Percentiles rank a stretch among this genome's conserved stretches.
Conservation (phyloP, 176 grass and related monocot species). For the Canna indica region DNA sequence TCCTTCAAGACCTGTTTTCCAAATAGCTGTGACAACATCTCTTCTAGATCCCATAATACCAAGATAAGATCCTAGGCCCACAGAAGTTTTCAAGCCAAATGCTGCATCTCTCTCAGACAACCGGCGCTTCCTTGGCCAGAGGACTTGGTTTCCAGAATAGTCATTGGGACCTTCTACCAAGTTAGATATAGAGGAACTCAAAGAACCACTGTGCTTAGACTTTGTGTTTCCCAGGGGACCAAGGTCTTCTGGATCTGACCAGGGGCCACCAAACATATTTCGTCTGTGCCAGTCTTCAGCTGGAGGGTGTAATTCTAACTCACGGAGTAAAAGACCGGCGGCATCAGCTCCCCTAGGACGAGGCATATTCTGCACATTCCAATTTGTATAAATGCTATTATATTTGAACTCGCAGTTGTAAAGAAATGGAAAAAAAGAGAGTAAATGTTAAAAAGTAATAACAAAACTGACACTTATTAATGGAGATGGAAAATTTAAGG, state of each 20-base stretch:
- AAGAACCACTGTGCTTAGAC: conserved; percentile 49
- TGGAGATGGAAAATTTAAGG: no score
- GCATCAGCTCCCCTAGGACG: conserved; percentile 95
- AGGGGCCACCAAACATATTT: conserved; percentile 98
- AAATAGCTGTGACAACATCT: conserved; percentile 84
- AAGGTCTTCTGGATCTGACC: conserved; percentile 89
- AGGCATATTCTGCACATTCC: conserved; percentile 73
- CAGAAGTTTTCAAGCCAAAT: conserved; percentile 96
- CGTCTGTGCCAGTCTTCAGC: conserved; percentile 97
- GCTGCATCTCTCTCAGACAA: conserved; percentile 94
- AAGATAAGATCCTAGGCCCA: conserved; percentile 86
- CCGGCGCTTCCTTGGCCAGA: conserved; percentile 91
- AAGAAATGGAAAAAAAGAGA: no score
- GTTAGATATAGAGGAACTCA: conserved; percentile 35
- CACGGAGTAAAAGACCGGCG: conserved; percentile 90
- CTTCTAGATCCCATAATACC: conserved; percentile 97
- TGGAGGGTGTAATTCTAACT: conserved; percentile 91
- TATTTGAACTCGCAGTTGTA: no score
- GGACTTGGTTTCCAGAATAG: conserved; percentile 46
- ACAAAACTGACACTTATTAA: no score
- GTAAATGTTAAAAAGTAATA: no score
- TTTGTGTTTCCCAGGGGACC: conserved; percentile 71
- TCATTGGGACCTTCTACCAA: conserved; percentile 42
- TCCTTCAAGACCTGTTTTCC: conserved; percentile 87
- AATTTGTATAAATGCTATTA: no score